Evolutionary conservation across 805 yeast genomes (phyloP), one percentile per base, ranked within the genome.

Genomic region (Candida insectalens): DNA sequence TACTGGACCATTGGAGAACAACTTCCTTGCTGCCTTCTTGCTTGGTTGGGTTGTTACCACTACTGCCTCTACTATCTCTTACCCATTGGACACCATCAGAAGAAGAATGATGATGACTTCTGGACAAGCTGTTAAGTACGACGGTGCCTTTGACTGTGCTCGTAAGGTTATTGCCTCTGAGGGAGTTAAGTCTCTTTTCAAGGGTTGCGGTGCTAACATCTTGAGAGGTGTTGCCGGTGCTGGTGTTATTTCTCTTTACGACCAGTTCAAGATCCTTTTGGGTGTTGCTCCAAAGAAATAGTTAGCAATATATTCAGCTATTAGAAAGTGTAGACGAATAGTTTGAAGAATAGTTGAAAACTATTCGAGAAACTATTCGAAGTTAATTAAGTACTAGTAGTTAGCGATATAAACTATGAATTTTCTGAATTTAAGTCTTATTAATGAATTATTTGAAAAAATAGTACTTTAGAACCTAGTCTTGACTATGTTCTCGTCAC

Each of bases 31-130:
- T 57, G 81, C 96, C 57, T 87, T 87, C 94, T 65, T 79, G 59
- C 77, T 87, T 65, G 96, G 96, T 70, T 87, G 96, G 96, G 74
- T 77, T 67, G 96, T 87, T 60, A 87, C 96, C 68, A 87, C 95
- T 51, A 95, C 87, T 80, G 95, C 96, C 60, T 88, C 96, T 55
- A 85, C 96, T 51, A 95, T 95, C 64, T 85, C 96, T 63, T 87
- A 87, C 82, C 96, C 96, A 77, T 83, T 88, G 69, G 96, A 87
- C 72, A 87, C 96, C 62, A 87, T 87, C 63, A 88, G 96, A 82
- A 85, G 96, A 83, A 85, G 96, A 83, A 87, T 87, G 96, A 87
- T 87, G 96, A 87, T 87, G 96, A 87, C 96, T 56, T 88, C 96
- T 53, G 96, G 96, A 69, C 94, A 85, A 74, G 95, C 94, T 60